A percentile compares a stretch with the other conserved stretches of the same genome.
Evolutionary conservation across 2,329 filamentous ascomycete genomes (phyloP).

Genomic region (Neopestalotiopsis clavispora): DNA sequence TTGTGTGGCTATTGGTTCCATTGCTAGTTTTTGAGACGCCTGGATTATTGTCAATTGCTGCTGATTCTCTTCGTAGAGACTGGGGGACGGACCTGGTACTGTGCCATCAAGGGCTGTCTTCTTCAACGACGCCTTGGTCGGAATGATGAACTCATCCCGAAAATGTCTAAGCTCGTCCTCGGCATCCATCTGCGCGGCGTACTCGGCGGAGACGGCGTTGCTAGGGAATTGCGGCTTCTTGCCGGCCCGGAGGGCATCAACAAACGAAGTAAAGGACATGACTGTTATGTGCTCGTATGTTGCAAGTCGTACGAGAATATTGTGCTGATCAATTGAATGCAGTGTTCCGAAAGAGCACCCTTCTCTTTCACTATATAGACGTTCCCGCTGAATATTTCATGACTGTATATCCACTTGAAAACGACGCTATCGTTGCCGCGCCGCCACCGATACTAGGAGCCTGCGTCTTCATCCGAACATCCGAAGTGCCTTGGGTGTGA

Average conservation of each 20-base stretch:
- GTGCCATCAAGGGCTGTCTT: slow-evolving; percentile 60
- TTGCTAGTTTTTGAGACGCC: slow-evolving; percentile 29
- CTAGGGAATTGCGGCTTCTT: slow-evolving; percentile 49
- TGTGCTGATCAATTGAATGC: background rate
- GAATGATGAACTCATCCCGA: slow-evolving; percentile 76
- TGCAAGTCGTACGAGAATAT: background rate
- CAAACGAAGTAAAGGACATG: slow-evolving; percentile 53
- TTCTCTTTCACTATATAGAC: slow-evolving; percentile 12
- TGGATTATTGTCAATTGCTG: background rate
- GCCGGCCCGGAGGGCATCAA: slow-evolving; percentile 47
- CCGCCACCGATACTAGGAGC: slow-evolving; percentile 5
- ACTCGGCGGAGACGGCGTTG: slow-evolving; percentile 51
- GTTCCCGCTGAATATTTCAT: background rate
- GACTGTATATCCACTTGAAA: slow-evolving; percentile 12
- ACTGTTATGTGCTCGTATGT: slow-evolving; percentile 52
- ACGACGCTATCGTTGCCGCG: slow-evolving; percentile 6
- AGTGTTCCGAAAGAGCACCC: background rate
- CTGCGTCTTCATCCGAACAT: slow-evolving; percentile 5
- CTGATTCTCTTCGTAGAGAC: background rate
- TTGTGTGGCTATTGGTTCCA: slow-evolving; percentile 26
- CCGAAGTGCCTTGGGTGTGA: background rate
- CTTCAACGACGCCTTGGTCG: slow-evolving; percentile 73
- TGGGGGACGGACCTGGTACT: slow-evolving; percentile 41
- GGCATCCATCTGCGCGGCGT: slow-evolving; percentile 59
- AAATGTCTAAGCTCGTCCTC: slow-evolving; percentile 65